phyloP scores from a whole-genome alignment of 2,329 filamentous ascomycete species.

The Claviceps pusilla region DNA sequence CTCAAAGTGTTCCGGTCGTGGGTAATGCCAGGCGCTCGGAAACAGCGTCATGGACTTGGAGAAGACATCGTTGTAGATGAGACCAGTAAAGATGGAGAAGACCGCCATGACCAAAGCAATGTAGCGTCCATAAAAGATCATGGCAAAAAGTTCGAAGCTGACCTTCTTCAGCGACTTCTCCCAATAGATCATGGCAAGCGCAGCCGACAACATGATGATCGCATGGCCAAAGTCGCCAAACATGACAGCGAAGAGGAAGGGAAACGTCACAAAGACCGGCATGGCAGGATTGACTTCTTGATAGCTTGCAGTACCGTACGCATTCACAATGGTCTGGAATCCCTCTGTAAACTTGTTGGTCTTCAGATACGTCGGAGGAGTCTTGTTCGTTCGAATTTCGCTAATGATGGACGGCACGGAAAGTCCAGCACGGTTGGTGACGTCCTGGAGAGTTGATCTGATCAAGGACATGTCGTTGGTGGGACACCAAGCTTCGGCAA shows the following conservation, averaged over 20 bases:
- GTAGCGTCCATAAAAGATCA: slow-evolving; percentile 98
- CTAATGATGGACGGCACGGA: slow-evolving; percentile 99
- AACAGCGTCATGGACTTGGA: slow-evolving; percentile 86
- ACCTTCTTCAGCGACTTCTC: slow-evolving; percentile 90
- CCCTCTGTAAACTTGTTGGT: slow-evolving; percentile 97
- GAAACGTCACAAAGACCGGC: slow-evolving; percentile 91
- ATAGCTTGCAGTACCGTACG: slow-evolving; percentile 95
- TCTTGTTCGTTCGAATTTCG: slow-evolving; percentile 93
- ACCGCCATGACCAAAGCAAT: slow-evolving; percentile 97
- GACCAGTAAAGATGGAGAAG: slow-evolving; percentile 91
- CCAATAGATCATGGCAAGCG: slow-evolving; percentile 88
- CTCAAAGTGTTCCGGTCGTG: slow-evolving; percentile 50
- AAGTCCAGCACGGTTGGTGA: slow-evolving; percentile 86
- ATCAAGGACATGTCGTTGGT: slow-evolving; percentile 81
- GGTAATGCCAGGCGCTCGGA: slow-evolving; percentile 75
- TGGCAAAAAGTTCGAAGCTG: slow-evolving; percentile 81
- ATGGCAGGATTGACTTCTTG: slow-evolving; percentile 92
- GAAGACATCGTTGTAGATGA: slow-evolving; percentile 96
- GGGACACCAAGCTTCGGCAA: slow-evolving; percentile 94
- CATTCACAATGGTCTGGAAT: slow-evolving; percentile 98
- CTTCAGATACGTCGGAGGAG: slow-evolving; percentile 90
- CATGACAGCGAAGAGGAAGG: slow-evolving; percentile 99
- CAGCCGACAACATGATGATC: slow-evolving; percentile 69
- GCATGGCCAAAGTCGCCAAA: slow-evolving; percentile 97
- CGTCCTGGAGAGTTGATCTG: slow-evolving; percentile 85